Percentiles rank a stretch among this genome's conserved stretches.
Evolutionary conservation across 805 yeast species (phyloP).

Genomic region (Wickerhamiella occidentalis): DNA sequence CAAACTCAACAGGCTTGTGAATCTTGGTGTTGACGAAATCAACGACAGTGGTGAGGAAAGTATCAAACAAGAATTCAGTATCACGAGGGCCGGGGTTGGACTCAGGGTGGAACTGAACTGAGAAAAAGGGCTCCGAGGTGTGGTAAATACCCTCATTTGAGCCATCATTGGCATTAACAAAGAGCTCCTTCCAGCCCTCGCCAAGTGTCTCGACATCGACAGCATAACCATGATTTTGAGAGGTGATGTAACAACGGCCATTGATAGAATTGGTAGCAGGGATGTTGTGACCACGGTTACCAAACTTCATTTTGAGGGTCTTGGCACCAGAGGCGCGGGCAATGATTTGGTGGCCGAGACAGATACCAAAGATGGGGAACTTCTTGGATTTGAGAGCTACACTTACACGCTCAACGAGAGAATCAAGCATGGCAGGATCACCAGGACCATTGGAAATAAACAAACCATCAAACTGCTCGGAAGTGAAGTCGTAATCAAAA

Average conservation of each 20-base stretch:
- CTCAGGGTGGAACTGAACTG: constrained; percentile 99
- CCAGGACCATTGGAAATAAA: constrained; percentile 98
- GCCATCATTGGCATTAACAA: constrained; percentile 91
- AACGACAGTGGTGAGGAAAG: constrained; percentile 69
- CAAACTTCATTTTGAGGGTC: constrained; percentile 83
- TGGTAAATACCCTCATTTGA: constrained; percentile 98
- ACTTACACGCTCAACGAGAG: constrained; percentile 48
- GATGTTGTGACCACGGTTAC: constrained; percentile 98
- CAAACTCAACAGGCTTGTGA: constrained; percentile 69
- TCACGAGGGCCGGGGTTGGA: constrained; percentile 99
- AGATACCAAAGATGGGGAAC: constrained; percentile 93
- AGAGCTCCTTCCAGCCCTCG: constrained; percentile 82
- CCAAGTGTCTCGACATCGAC: constrained; percentile 71
- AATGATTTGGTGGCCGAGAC: constrained; percentile 93
- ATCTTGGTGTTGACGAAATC: constrained; percentile 36
- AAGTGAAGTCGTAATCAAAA: constrained; percentile 76
- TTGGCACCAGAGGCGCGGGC: constrained; percentile 94
- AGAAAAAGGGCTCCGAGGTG: constrained; percentile 75
- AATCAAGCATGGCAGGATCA: constrained; percentile 81
- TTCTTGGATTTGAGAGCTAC: constrained; percentile 48
- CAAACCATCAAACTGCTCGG: constrained; percentile 83
- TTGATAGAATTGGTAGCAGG: constrained; percentile 84
- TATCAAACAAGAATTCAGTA: constrained; percentile 93
- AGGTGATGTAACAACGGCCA: constrained; percentile 95
- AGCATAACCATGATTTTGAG: constrained; percentile 98